Base-by-base conservation (phyloP, 2,329 filamentous ascomycete species). In the Trichoderma arundinaceum region DNA sequence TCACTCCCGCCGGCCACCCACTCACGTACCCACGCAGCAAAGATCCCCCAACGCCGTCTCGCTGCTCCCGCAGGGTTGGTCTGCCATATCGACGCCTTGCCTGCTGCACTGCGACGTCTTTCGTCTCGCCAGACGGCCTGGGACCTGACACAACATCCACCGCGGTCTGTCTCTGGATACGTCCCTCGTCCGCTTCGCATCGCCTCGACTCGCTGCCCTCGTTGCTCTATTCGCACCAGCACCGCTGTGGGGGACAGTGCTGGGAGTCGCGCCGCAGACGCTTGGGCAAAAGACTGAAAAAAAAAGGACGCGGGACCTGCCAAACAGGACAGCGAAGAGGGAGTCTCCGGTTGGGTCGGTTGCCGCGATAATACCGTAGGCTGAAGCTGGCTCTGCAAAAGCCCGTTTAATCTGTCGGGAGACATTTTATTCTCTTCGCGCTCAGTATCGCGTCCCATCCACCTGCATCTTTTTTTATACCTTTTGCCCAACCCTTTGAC, bases 1-100 rank as follows among this genome's bases (percentile, higher is more conserved):
- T 51, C 49, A 38, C 32, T 51, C 57, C 61, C 41, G 51, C 52
- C 35, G 39, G 56, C 51, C 67, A 48, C 66, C 66, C 65, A 68
- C 54, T 49, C 52, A 57, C 46, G 66, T 60, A 66, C 49, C 64
- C 64, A 66, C 64, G 46, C 59, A 67, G 64, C 49, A 63, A 65
- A 71, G 57, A 67, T 67, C 67, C 65, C 67, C 65, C 60, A 69
- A 61, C 65, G 65, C 69, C 69, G 60, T 66, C 68, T 67, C 65
- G 67, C 61, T 64, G 61, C 59, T 67, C 68, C 68, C 57, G 68
- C 66, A 57, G 65, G 65, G 64, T 66, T 64, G 67, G 67, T 61
- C 67, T 57, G 59, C 67, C 60, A 51, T 62, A 66, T 68, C 49
- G 58, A 65, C 63, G 67, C 65, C 67, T 67, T 46, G 66, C 54